phyloP scores from a whole-genome alignment of 2,329 filamentous ascomycete species.

The Exophiala lecanii-corni region DNA sequence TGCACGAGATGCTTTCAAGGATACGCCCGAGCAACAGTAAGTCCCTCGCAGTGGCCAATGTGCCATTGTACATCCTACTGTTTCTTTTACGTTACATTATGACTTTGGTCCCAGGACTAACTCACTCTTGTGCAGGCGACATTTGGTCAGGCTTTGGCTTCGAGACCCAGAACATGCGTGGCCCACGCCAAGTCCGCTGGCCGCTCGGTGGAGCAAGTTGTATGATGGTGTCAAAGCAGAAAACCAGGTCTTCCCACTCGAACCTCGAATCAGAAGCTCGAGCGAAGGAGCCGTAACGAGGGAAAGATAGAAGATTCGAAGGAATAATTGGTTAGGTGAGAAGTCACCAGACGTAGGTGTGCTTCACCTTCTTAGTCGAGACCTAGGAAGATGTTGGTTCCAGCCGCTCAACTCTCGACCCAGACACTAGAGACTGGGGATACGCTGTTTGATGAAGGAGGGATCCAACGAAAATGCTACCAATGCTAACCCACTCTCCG shows the following conservation, averaged over 20 bases:
- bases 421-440: too few relatives aligned
- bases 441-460: too few relatives aligned
- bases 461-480: too few relatives aligned
- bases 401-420: too few relatives aligned
- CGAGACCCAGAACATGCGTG: conserved; percentile 45
- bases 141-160: conserved; percentile 46
- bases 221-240: conserved; percentile 38
- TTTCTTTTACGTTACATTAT: too few relatives aligned
- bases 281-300: conserved; percentile 13
- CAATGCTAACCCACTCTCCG: too few relatives aligned
- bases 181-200: conserved; percentile 38
- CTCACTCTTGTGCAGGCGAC: conserved; percentile 31
- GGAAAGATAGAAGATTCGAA: too few relatives aligned
- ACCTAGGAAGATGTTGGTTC: too few relatives aligned
- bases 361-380: too few relatives aligned
- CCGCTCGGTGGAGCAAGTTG: conserved; percentile 38
- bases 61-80: too few relatives aligned
- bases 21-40: conserved; percentile 37
- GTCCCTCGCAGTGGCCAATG: conserved; percentile 16
- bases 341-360: too few relatives aligned
- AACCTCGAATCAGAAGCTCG: conserved; percentile 32
- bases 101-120: background rate
- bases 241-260: conserved; percentile 41
- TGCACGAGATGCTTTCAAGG: conserved; percentile 44
- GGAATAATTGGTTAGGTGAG: too few relatives aligned